Percentiles rank a stretch among this genome's conserved stretches.
These are phyloP conservation scores for Scedosporium dehoogii DNA, from an alignment of 2,329 filamentous ascomycete genomes.

Conservation along the genomic window DNA sequence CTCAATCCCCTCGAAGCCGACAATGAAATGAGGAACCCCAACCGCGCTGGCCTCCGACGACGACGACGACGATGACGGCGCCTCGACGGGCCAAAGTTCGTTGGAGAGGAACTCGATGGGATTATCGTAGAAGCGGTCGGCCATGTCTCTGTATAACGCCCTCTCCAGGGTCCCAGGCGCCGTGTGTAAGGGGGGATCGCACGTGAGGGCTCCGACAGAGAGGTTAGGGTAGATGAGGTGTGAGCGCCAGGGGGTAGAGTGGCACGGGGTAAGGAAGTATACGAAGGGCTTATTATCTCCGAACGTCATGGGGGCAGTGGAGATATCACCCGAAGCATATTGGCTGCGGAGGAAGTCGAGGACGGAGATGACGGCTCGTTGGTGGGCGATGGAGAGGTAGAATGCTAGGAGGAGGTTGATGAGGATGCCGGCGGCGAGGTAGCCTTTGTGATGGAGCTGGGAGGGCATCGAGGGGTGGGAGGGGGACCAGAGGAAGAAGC, in stretches of 20 bases:
- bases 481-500: conserved; percentile 48
- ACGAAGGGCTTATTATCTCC: conserved; percentile 44
- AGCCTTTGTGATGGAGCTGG: conserved; percentile 38
- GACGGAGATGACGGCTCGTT: conserved; percentile 68
- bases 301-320: conserved; percentile 17
- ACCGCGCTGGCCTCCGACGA: conserved; percentile 11
- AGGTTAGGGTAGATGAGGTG: conserved; percentile 70
- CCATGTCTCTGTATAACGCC: conserved; percentile 70
- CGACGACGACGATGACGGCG: not conserved
- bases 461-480: conserved; percentile 17
- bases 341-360: conserved; percentile 65
- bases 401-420: conserved; percentile 61
- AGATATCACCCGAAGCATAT: conserved; percentile 31
- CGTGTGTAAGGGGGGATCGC: conserved; percentile 73
- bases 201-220: conserved; percentile 74
- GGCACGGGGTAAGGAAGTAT: conserved; percentile 89
- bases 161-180: conserved; percentile 50
- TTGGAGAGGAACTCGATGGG: conserved; percentile 41
- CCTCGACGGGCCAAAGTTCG: conserved; percentile 31
- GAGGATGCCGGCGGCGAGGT: conserved; percentile 49
- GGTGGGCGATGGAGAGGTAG: conserved; percentile 70
- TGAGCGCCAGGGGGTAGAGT: conserved; percentile 90
- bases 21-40: conserved; percentile 44
- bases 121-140: conserved; percentile 79
- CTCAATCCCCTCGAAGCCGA: conserved; percentile 52